A percentile compares a stretch with the other conserved stretches of the same genome.
phyloP scores from a whole-genome alignment of 345 rosid species.

The Salix koriyanagi region DNA sequence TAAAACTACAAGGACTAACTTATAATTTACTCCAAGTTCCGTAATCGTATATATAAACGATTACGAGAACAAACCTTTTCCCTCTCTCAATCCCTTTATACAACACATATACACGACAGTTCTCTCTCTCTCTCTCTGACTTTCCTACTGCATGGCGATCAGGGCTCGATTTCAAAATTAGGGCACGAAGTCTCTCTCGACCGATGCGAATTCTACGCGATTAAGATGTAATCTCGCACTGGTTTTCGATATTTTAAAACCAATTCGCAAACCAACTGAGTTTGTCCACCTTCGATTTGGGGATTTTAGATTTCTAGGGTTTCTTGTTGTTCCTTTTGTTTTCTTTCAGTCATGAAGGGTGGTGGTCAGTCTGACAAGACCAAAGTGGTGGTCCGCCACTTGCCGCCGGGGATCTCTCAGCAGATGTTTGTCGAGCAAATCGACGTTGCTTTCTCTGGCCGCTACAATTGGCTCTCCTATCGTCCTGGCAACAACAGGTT shows the following conservation, averaged over 20 bases:
- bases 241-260: slow-evolving; percentile 3
- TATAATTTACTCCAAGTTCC: too few species aligned
- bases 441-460: slow-evolving; percentile 45
- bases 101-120: background rate
- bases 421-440: slow-evolving; percentile 49
- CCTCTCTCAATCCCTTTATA: background rate
- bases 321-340: slow-evolving; percentile 10
- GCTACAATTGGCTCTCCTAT: slow-evolving; percentile 61
- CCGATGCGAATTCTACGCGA: background rate
- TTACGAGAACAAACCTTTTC: background rate
- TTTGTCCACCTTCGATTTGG: slow-evolving; percentile 3
- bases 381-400: slow-evolving; percentile 68
- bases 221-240: slow-evolving; percentile 34
- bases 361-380: slow-evolving; percentile 53
- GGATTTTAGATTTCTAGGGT: slow-evolving; percentile 29
- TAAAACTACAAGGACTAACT: too few species aligned
- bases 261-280: background rate
- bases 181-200: slow-evolving; percentile 11
- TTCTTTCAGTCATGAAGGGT: slow-evolving; percentile 43
- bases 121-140: background rate
- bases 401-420: slow-evolving; percentile 60
- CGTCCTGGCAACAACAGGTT: slow-evolving; percentile 64
- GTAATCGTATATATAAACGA: background rate
- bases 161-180: slow-evolving; percentile 13
- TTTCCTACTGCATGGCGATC: slow-evolving; percentile 6